Base-by-base conservation (phyloP, 495 filamentous ascomycete genomes). In the Trypethelium eluteriae region DNA sequence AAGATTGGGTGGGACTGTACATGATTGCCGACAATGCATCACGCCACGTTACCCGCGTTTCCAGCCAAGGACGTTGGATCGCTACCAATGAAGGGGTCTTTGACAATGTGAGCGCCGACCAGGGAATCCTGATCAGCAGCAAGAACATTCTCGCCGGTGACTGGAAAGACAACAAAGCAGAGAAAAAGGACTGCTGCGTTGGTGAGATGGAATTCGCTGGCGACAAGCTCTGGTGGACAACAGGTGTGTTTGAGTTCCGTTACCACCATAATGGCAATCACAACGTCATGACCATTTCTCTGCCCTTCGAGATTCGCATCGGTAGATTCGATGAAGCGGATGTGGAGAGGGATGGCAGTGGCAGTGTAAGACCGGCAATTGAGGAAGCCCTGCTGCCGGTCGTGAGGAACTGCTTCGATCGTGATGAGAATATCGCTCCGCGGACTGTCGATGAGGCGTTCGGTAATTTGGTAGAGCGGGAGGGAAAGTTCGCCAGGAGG, bases 141-240 rank as follows among this genome's bases (percentile, higher is more conserved):
- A 72, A 81, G 56, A 75, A 74, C 0, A 73, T 88, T 10, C 77
- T 78, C 1, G 79, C 76, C 1, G 71, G 74, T 4, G 69, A 77
- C 25, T 74, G 78, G 32, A 74, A 81, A 9, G 83, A 86, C 63
- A 36, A 59, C 53, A 59, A 59, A 59, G 82, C 79, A 3, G 81
- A 80, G 5, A 72, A 64, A 0, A 74, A 72, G 44, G 81, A 85
- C 66, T 80, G 82, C 66, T 76, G 87, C 3, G 77, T 79, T 35
- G 94, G 94, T 66, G 93, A 98, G 75, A 85, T 98, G 77, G 75
- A 89, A 46, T 97, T 98, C 70, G 82, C 85, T 16, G 93, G 93
- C 47, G 92, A 97, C 81, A 98, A 98, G 79, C 82, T 94, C 14
- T 98, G 91, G 86, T 98, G 94, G 94, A 94, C 88, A 1, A 89